Evolutionary conservation across 2,329 filamentous ascomycete genomes (phyloP), one percentile per base, ranked within the genome.

Genomic region (Fusarium humuli): DNA sequence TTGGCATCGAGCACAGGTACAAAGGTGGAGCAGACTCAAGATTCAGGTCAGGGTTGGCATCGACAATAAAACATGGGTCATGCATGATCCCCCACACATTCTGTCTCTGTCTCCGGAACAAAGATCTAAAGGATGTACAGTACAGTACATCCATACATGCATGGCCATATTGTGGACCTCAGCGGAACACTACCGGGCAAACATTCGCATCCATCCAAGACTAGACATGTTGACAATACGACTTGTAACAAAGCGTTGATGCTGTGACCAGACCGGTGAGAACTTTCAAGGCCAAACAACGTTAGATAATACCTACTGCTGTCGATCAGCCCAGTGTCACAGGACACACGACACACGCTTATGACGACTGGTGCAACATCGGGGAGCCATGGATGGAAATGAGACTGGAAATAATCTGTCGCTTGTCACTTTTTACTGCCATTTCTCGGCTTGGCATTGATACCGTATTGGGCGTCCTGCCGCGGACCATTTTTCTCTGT

Each of bases 341-440:
- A 62, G 49, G 62, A 34, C 30, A 47, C 27, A 37, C 34, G 34
- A 37, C 34, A 16, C 32, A 34, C 27, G 30, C 49, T 55, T 42
- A 65, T 64, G 47, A 59, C 60, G 53, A 65, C 49, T 61, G 48
- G 22, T 67, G 62, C 32, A 67, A 61, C 49, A 20, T 67, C 49
- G 48, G 64, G 41, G 61, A 57, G 41, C 46, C 46, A 65, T 67
- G 68, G 62, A 72, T 67, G 71, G 62, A 72, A 67, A 72, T 70
- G 62, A 62, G 42, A 48, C 53, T 69, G 66, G 66, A 54, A 70
- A 69, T 69, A 70, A 56, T 62, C 45, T 54, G 66, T 34, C 57
- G 53, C 42, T 65, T 55, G 53, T 52, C 49, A 65, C 53, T 48
- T 67, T 54, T 48, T 27, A 27, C 47, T 55, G 42, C 41, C 53